phyloP scores from a whole-genome alignment of 345 rosid genomes.

The Pseudoturritis turrita region DNA sequence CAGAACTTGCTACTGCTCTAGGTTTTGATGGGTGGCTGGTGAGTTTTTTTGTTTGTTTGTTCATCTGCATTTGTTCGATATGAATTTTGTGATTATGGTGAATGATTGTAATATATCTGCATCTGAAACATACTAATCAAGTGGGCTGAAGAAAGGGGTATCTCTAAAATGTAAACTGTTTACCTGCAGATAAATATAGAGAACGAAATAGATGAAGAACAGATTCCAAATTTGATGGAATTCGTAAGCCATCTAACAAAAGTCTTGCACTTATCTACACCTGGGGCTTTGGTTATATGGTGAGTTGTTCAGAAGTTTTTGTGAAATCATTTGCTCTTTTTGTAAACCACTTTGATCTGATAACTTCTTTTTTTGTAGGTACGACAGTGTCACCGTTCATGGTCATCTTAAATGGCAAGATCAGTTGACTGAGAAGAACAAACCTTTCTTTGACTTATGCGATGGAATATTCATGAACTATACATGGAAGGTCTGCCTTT shows the following conservation, averaged over 20 bases:
- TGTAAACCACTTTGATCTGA: neutral
- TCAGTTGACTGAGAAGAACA: constrained; percentile 57
- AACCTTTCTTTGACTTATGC: constrained; percentile 77
- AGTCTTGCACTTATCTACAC: constrained; percentile 57
- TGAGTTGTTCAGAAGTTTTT: constrained; percentile 24
- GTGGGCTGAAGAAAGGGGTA: neutral
- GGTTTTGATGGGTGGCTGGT: constrained; percentile 98
- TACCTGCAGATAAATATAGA: constrained; percentile 72
- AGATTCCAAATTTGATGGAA: constrained; percentile 56
- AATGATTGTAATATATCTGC: neutral
- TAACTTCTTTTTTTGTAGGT: constrained; percentile 42
- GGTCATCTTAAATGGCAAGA: constrained; percentile 69
- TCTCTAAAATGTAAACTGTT: neutral
- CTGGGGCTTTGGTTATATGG: constrained; percentile 86
- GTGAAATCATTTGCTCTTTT: neutral
- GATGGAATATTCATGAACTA: constrained; percentile 82
- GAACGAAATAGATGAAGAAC: constrained; percentile 41
- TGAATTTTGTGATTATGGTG: neutral
- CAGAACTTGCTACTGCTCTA: constrained; percentile 58
- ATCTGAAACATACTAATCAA: neutral
- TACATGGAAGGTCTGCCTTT: constrained; percentile 59
- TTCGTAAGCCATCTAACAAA: constrained; percentile 68
- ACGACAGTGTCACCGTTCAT: constrained; percentile 59
- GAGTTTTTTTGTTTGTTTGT: neutral
- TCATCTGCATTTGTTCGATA: neutral